Base-by-base conservation (phyloP, 164 flowering plant species). In the Paratinospora sagittata region DNA sequence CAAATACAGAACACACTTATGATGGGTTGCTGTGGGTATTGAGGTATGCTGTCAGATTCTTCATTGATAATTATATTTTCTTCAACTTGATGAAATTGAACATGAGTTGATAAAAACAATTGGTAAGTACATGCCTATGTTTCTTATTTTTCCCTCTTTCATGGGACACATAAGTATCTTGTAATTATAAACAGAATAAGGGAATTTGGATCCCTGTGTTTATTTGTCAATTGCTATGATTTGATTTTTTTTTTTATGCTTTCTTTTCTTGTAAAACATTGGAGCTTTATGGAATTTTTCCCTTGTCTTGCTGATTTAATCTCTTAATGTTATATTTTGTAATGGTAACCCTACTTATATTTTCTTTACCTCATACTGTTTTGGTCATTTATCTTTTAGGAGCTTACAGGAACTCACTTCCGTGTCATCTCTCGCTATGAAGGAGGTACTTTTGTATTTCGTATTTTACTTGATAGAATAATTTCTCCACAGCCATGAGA, bases 21-120 rank as follows among this genome's bases (percentile, higher is more conserved):
- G 97, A 91, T 76, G 89, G 89, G 68, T 81, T 91, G 52, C 76
- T 90, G 47, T 96, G 99, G 99, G 89, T 87, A 7, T 60, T 93
- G 74, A 71, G 99, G 99, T 95, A 88, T 72, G 81, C n/a, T 70
- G 8, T n/a, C 30, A 19, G 7, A 16, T 23, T 65, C 61, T 55
- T 57, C 26, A 6, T 19, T 17, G n/a, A 14, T 52, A 10, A 17
- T 72, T 47, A 39, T 27, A 30, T 23, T 34, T 21, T 63, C 9
- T 45, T 26, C 8, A 17, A 47, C 6, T 65, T 26, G 3, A 19
- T 33, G 41, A 0, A 12, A 13, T 27, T 36, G 21, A 58, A 30
- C 2, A 30, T 1, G 34, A 30, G 2, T 30, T 30, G 63, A 58
- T 9, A 58, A 58, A 3, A 19, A 19, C 1, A 16, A 58, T 8